These are phyloP conservation scores for Acrodontium crateriforme DNA, from an alignment of 2,329 filamentous ascomycete species.

Conservation along the genomic window DNA sequence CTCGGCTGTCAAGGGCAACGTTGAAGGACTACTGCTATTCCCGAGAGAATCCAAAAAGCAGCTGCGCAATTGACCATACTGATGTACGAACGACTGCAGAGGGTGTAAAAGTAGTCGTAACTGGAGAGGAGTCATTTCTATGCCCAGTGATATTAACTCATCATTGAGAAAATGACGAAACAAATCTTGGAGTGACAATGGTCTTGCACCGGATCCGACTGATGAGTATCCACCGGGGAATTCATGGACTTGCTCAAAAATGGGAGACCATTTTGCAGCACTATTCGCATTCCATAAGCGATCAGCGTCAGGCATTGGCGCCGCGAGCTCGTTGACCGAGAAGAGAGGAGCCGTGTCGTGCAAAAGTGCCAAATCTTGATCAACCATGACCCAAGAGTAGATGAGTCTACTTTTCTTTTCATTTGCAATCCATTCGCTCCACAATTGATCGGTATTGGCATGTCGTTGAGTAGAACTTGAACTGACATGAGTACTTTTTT, in stretches of 20 bases:
- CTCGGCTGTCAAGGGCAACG: constrained; percentile 40
- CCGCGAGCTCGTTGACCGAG: constrained; percentile 49
- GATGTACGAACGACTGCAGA: constrained; percentile 50
- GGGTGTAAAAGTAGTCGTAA: constrained; percentile 56
- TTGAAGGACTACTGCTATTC: constrained; percentile 16
- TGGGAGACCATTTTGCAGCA: constrained; percentile 44
- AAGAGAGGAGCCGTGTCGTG: constrained; percentile 50
- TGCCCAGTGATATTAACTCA: constrained; percentile 40
- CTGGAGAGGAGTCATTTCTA: constrained; percentile 41
- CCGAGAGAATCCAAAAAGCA: constrained; percentile 47
- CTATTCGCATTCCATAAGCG: constrained; percentile 48
- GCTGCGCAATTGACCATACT: constrained; percentile 50
- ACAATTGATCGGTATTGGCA: constrained; percentile 39
- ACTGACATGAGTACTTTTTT: no score
- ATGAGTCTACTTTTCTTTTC: constrained; percentile 52
- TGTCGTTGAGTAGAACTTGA: no score
- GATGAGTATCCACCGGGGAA: constrained; percentile 40
- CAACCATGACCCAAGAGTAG: constrained; percentile 64
- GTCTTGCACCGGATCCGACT: constrained; percentile 37
- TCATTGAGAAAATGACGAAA: constrained; percentile 57
- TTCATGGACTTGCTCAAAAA: constrained; percentile 46
- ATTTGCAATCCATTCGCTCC: constrained; percentile 51
- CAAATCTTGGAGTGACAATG: constrained; percentile 48
- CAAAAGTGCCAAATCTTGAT: constrained; percentile 57
- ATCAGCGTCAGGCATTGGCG: constrained; percentile 51